Evolutionary conservation across 352 stramenopile genomes (phyloP).

Genomic region (Peronospora belbahrii): DNA sequence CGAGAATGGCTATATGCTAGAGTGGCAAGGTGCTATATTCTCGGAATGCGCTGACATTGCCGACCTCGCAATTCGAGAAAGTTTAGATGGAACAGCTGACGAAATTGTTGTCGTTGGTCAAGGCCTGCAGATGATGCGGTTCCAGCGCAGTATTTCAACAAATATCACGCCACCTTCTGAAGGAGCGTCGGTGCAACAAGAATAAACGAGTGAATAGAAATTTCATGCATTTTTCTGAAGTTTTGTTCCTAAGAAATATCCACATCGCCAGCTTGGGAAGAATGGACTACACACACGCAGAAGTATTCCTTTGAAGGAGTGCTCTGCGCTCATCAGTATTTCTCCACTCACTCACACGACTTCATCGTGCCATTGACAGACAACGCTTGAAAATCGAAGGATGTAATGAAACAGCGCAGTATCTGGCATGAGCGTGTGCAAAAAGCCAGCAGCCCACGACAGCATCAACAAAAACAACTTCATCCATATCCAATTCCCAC

Average conservation of each 20-base stretch:
- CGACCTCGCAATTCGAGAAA: slow-evolving; percentile 36
- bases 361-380: slow-evolving; percentile 4
- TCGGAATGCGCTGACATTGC: slow-evolving; percentile 80
- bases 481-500: slow-evolving; percentile 28
- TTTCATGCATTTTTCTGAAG: slow-evolving; percentile 30
- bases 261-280: slow-evolving; percentile 30
- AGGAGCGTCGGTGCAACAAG: slow-evolving; percentile 1
- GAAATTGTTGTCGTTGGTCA: slow-evolving; percentile 68
- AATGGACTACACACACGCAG: slow-evolving; percentile 23
- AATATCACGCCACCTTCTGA: background rate
- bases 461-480: slow-evolving; percentile 23
- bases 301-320: slow-evolving; percentile 21
- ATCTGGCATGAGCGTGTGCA: slow-evolving; percentile 5
- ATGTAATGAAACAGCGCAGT: slow-evolving; percentile 3
- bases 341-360: background rate
- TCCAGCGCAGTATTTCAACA: slow-evolving; percentile 21
- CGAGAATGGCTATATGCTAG: slow-evolving; percentile 12
- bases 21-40: slow-evolving; percentile 55
- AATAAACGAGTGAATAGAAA: slow-evolving; percentile 25
- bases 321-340: slow-evolving; percentile 3
- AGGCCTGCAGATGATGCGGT: slow-evolving; percentile 61
- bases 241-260: slow-evolving; percentile 29
- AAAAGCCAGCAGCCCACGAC: slow-evolving; percentile 3
- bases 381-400: background rate
- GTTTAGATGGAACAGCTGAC: background rate